phyloP scores from a whole-genome alignment of 768 basidiomycete species.

The Tremella yokohamensis region DNA sequence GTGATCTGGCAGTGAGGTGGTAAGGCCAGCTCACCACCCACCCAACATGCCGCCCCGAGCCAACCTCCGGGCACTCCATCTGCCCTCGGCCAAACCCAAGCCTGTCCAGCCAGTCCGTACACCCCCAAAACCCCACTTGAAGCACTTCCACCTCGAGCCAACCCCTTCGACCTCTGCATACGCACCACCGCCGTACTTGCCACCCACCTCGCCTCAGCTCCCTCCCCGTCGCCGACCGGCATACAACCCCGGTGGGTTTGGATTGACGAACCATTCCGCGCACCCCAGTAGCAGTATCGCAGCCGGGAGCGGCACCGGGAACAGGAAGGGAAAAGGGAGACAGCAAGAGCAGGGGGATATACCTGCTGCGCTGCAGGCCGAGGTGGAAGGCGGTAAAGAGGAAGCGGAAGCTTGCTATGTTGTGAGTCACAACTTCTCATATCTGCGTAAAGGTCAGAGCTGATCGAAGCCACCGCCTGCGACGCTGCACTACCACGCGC shows the following conservation, averaged over 20 bases:
- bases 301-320: slow-evolving; percentile 15
- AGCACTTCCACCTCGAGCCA: slow-evolving; percentile 12
- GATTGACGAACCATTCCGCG: slow-evolving; percentile 17
- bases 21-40: too few species aligned
- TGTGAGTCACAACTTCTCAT: slow-evolving; percentile 24
- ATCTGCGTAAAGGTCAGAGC: neutral
- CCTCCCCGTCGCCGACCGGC: slow-evolving; percentile 34
- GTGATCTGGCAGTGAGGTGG: too few species aligned
- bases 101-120: slow-evolving; percentile 5
- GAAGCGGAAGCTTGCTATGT: slow-evolving; percentile 51
- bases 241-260: slow-evolving; percentile 41
- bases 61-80: slow-evolving; percentile 14
- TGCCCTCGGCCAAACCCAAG: slow-evolving; percentile 3
- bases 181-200: slow-evolving; percentile 4
- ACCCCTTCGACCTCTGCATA: slow-evolving; percentile 10
- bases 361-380: slow-evolving; percentile 22
- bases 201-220: slow-evolving; percentile 32
- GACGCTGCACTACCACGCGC: slow-evolving; percentile 43
- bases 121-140: slow-evolving; percentile 27
- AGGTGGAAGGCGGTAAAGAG: slow-evolving; percentile 35
- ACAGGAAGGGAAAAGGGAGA: slow-evolving; percentile 23
- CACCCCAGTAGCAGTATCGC: slow-evolving; percentile 9
- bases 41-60: slow-evolving; percentile 11
- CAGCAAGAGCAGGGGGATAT: slow-evolving; percentile 25
- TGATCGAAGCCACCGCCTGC: slow-evolving; percentile 43